phyloP scores from a whole-genome alignment of 1,284 basidiomycete genomes.

The Inonotus hispidus region DNA sequence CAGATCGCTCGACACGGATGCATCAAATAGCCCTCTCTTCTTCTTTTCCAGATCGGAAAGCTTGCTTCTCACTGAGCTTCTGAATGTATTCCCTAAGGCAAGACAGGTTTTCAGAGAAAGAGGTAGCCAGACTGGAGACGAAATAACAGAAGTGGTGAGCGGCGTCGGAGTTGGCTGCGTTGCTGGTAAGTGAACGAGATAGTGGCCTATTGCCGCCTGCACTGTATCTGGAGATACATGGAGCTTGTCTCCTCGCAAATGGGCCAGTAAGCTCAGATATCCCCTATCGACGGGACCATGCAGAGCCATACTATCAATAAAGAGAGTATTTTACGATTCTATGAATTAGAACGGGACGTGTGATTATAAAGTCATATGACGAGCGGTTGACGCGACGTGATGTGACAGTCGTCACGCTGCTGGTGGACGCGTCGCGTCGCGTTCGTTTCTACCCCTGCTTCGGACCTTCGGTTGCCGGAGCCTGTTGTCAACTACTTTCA shows the following conservation, averaged over 20 bases:
- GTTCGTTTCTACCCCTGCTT: background rate
- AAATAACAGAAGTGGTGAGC: conserved; percentile 58
- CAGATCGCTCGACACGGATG: conserved; percentile 36
- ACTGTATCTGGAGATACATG: conserved; percentile 46
- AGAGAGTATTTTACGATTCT: no score
- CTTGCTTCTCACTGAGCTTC: conserved; percentile 58
- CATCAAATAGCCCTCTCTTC: conserved; percentile 37
- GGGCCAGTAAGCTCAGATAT: conserved; percentile 50
- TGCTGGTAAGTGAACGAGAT: conserved; percentile 48
- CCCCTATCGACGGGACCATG: conserved; percentile 31
- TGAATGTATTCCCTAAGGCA: conserved; percentile 50
- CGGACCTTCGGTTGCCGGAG: no score
- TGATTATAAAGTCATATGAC: background rate
- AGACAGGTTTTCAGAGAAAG: conserved; percentile 47
- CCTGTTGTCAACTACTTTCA: no score
- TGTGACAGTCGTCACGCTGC: background rate
- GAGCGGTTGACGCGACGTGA: background rate
- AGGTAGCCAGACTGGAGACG: conserved; percentile 52
- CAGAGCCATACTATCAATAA: conserved; percentile 10
- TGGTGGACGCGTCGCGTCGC: background rate
- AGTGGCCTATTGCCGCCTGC: conserved; percentile 56
- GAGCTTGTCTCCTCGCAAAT: conserved; percentile 47
- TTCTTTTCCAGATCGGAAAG: conserved; percentile 36
- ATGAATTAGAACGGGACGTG: background rate
- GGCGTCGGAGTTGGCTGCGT: conserved; percentile 53